Evolutionary conservation across 2,329 filamentous ascomycete genomes (phyloP).

Genomic region (Periconia digitata): DNA sequence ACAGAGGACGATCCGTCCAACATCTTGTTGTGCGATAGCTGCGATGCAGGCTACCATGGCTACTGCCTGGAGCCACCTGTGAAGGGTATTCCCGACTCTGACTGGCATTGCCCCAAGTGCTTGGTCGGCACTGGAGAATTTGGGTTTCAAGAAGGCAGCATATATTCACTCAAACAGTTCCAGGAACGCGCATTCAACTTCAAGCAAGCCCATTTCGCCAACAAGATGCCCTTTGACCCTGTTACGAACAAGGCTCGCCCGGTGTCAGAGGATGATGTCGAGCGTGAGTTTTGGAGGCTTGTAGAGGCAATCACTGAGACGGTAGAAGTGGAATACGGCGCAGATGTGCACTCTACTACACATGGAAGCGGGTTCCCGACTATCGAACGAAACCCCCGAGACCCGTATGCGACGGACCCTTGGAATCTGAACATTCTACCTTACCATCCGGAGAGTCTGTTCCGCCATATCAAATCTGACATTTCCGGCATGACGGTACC

Average conservation of each 20-base stretch:
- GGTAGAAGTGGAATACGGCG: slow-evolving; percentile 96
- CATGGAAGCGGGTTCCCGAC: slow-evolving; percentile 97
- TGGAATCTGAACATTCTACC: slow-evolving; percentile 97
- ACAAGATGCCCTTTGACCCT: slow-evolving; percentile 85
- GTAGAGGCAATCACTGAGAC: slow-evolving; percentile 93
- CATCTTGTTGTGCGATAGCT: slow-evolving; percentile 85
- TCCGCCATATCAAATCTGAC: slow-evolving; percentile 96
- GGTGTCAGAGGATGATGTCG: slow-evolving; percentile 92
- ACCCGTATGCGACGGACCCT: slow-evolving; percentile 83
- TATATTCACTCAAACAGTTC: slow-evolving; percentile 94
- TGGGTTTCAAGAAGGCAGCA: slow-evolving; percentile 92
- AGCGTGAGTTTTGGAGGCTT: slow-evolving; percentile 93
- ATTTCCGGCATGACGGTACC: slow-evolving; percentile 99
- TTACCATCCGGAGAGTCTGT: slow-evolving; percentile 86
- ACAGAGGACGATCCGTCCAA: slow-evolving; percentile 71
- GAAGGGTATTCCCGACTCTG: slow-evolving; percentile 73
- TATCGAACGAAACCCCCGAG: slow-evolving; percentile 83
- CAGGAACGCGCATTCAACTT: slow-evolving; percentile 95
- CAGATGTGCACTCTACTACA: slow-evolving; percentile 96
- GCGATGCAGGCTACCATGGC: slow-evolving; percentile 85
- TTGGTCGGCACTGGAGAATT: slow-evolving; percentile 96
- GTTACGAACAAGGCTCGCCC: slow-evolving; percentile 77
- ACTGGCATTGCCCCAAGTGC: slow-evolving; percentile 96
- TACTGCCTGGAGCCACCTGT: slow-evolving; percentile 86
- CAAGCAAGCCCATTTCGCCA: slow-evolving; percentile 90